Conservation (phyloP, 495 filamentous ascomycete genomes). For the Tetracladium setigerum region DNA sequence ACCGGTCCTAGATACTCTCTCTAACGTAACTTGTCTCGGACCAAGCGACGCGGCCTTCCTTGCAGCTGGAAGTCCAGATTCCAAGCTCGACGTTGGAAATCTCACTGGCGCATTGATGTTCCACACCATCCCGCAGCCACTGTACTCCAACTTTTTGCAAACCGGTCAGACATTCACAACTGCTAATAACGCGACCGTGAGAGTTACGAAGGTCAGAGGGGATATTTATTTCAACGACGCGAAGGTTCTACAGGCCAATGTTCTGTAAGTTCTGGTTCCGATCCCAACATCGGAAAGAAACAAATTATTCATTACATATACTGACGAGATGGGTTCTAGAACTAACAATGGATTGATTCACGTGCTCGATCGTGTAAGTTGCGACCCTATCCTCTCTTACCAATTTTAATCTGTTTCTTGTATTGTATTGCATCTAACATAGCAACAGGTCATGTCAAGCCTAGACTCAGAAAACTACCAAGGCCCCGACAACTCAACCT, state of each 20-base stretch:
- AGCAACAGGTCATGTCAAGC: too few relatives aligned
- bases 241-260: conserved; percentile 23
- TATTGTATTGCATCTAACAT: too few relatives aligned
- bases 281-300: background rate
- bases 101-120: conserved; percentile 16
- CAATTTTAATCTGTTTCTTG: too few relatives aligned
- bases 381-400: too few relatives aligned
- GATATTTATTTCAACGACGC: conserved; percentile 29
- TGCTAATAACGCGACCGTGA: conserved; percentile 17
- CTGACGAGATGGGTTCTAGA: background rate
- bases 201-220: conserved; percentile 13
- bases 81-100: conserved; percentile 9
- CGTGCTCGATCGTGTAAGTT: conserved; percentile 24
- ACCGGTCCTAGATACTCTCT: conserved; percentile 14
- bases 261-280: conserved; percentile 14
- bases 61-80: conserved; percentile 22
- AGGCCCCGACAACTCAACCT: too few relatives aligned
- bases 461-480: too few relatives aligned
- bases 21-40: conserved; percentile 28
- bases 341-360: conserved; percentile 31
- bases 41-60: conserved; percentile 24
- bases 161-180: conserved; percentile 20
- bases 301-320: background rate
- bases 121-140: conserved; percentile 21
- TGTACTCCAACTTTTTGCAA: conserved; percentile 23